Evolutionary conservation across 495 filamentous ascomycete genomes (phyloP).

Genomic region (Letharia lupina): DNA sequence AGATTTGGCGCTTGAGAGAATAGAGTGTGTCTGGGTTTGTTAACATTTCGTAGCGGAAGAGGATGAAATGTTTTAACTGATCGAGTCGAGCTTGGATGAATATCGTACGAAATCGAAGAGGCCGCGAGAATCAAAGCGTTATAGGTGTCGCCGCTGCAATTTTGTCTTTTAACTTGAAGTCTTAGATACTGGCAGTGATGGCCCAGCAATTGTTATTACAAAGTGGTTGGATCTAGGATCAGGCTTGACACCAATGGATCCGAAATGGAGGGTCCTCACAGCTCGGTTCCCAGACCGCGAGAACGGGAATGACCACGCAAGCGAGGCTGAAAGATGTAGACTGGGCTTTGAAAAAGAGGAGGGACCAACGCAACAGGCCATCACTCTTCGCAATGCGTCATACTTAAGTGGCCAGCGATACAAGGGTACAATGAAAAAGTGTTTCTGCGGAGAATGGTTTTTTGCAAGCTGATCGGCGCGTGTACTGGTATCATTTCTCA

Average conservation of each 20-base stretch:
- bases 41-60: background rate
- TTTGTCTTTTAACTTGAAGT: background rate
- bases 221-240: constrained; percentile 11
- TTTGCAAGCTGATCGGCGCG: constrained; percentile 6
- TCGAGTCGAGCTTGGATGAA: constrained; percentile 5
- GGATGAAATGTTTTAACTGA: background rate
- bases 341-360: constrained; percentile 3
- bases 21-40: background rate
- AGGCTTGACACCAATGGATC: constrained; percentile 8
- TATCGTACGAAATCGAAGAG: background rate
- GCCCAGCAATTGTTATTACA: constrained; percentile 6
- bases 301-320: background rate
- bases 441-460: background rate
- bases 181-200: constrained; percentile 2
- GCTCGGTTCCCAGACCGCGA: background rate
- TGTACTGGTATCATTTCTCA: background rate
- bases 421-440: background rate
- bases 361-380: constrained; percentile 3
- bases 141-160: background rate
- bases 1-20: constrained; percentile 1
- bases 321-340: background rate
- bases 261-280: background rate
- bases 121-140: background rate
- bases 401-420: constrained; percentile 3
- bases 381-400: constrained; percentile 5